Evolutionary conservation across 805 yeast species (phyloP), one percentile per base, ranked within the genome.

Genomic region (Scheffersomyces lignosus): DNA sequence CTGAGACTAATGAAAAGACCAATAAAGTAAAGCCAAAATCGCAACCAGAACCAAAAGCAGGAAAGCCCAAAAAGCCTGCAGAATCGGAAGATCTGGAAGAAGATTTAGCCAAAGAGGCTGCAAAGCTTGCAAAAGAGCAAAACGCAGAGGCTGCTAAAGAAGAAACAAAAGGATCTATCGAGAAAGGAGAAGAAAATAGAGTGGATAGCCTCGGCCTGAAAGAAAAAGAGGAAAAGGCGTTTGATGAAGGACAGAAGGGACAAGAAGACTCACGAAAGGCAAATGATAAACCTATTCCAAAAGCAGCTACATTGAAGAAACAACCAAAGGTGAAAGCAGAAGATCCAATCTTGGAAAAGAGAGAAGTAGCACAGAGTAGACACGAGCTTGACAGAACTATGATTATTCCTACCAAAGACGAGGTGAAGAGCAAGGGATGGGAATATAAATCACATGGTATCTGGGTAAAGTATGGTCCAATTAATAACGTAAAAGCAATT

Each of bases 391-490:
- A 41, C 15, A 36, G 36, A 32, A 34, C 23, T 13, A 40, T 59
- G 41, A 33, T 43, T 36, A 53, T 55, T 42, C 77, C 67, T 27
- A 65, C 70, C 15, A 42, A 45, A 24, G 53, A 48, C 18, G 71
- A 75, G 37, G 44, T 74, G 1, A 52, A 51, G 24, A 51, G 52
- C 3, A 48, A 50, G 16, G 78, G 73, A 10, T 80, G 86, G 86
- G 58, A 44, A 14, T 52, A 62, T 17, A 66, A 65, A 36, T 52
- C 64, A 4, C 48, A 66, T 45, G 83, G 84, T 6, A 50, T 84
- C 10, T 84, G 89, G 90, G 65, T 77, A 20, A 75, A 76, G 43
- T 66, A 66, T 34, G 87, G 80, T 4, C 68, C 58, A 26, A 49
- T 54, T 18, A 56, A 57, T 17, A 47, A 54, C 8, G 20, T 17